A percentile compares a stretch with the other conserved stretches of the same genome.
phyloP scores from a whole-genome alignment of 768 basidiomycete genomes.

The Psilocybe cyanescens region DNA sequence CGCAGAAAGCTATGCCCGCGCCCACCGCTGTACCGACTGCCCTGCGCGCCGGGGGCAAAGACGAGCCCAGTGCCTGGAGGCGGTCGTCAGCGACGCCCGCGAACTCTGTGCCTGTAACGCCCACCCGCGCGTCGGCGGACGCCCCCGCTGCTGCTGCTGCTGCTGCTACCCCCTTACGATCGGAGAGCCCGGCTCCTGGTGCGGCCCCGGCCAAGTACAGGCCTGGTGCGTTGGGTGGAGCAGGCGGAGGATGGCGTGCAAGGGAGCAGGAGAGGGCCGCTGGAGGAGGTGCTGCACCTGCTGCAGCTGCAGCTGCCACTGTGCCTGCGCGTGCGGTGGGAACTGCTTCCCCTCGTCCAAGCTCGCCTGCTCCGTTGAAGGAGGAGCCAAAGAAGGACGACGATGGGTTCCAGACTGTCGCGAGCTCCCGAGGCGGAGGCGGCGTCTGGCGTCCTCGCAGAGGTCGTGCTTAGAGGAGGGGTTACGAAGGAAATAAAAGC shows the following conservation, averaged over 20 bases:
- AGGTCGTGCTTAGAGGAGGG: conserved; percentile 20
- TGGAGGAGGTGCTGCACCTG: conserved; percentile 17
- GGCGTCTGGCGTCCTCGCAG: conserved; percentile 27
- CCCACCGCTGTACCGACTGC: conserved; percentile 27
- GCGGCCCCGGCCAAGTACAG: conserved; percentile 44
- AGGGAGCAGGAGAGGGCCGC: conserved; percentile 50
- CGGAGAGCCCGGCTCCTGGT: conserved; percentile 59
- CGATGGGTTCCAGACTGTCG: conserved; percentile 75
- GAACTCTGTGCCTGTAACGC: conserved; percentile 10
- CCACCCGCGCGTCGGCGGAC: conserved; percentile 9
- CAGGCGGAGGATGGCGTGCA: conserved; percentile 58
- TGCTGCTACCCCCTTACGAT: conserved; percentile 40
- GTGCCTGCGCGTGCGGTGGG: background rate
- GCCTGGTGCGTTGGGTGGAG: conserved; percentile 38
- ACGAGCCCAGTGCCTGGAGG: conserved; percentile 21
- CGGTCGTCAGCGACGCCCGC: conserved; percentile 9
- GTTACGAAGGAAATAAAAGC: background rate
- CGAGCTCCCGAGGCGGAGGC: conserved; percentile 8
- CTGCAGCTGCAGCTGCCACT: conserved; percentile 6
- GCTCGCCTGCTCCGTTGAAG: conserved; percentile 39
- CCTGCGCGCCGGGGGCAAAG: conserved; percentile 13
- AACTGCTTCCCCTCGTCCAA: conserved; percentile 16
- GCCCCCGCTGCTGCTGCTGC: conserved; percentile 7
- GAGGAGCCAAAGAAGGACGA: conserved; percentile 56
- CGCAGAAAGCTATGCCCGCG: conserved; percentile 37